Evolutionary conservation across 208 protist species (phyloP).

Genomic region (Giardia muris): DNA sequence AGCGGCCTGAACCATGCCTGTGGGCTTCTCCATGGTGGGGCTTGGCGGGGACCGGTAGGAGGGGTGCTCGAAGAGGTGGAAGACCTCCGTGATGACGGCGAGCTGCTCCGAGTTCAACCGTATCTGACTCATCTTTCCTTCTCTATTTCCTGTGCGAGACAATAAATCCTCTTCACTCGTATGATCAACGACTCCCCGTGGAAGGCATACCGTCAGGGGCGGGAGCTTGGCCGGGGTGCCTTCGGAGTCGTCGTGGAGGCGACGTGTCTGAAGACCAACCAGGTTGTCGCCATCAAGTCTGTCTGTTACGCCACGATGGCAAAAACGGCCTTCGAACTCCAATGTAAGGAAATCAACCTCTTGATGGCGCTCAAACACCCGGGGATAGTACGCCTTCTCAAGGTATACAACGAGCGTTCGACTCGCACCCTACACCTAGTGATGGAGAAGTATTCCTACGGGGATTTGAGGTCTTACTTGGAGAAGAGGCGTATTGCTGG

Average conservation of each 20-base stretch:
- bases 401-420: conserved; percentile 32
- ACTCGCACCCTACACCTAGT: conserved; percentile 32
- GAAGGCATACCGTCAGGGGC: not conserved
- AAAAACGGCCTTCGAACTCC: conserved; percentile 60
- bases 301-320: conserved; percentile 56
- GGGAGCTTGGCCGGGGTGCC: conserved; percentile 9
- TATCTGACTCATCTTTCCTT: too few relatives aligned
- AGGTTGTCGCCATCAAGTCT: conserved; percentile 38
- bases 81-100: too few relatives aligned
- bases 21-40: too few relatives aligned
- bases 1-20: too few relatives aligned
- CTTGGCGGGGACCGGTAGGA: too few relatives aligned
- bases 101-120: too few relatives aligned
- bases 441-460: conserved; percentile 44
- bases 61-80: too few relatives aligned
- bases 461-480: conserved; percentile 37
- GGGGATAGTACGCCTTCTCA: conserved; percentile 26
- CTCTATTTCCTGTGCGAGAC: too few relatives aligned
- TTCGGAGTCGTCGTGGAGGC: conserved; percentile 25
- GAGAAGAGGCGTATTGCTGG: not conserved
- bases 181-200: not conserved
- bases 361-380: not conserved
- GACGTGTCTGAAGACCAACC: not conserved
- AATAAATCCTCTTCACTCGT: too few relatives aligned
- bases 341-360: conserved; percentile 57